Evolutionary conservation across 257 asterid species (phyloP), one percentile per base, ranked within the genome.

Genomic region (Eucommia ulmoides): DNA sequence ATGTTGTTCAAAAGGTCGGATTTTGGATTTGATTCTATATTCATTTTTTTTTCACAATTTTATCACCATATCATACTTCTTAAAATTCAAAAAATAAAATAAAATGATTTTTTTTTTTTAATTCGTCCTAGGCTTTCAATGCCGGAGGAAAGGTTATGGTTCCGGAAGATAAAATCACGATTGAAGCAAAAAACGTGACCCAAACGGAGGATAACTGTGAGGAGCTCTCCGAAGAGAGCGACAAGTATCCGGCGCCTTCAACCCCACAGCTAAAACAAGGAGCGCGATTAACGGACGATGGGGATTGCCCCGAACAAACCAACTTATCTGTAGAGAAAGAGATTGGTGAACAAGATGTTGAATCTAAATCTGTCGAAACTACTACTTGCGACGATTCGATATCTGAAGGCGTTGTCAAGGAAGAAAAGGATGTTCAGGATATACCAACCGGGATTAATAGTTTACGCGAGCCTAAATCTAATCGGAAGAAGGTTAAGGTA

Each of bases 51-150:
- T 49, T n/a, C n/a, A n/a, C n/a, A n/a, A n/a, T n/a, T n/a, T n/a
- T n/a, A n/a, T n/a, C n/a, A n/a, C n/a, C n/a, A n/a, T n/a, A n/a
- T n/a, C n/a, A n/a, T n/a, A n/a, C n/a, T n/a, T n/a, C n/a, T n/a
- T n/a, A n/a, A n/a, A n/a, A n/a, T n/a, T n/a, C n/a, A n/a, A n/a
- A n/a, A n/a, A n/a, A n/a, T n/a, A n/a, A n/a, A n/a, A n/a, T n/a
- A n/a, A n/a, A n/a, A n/a, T n/a, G n/a, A n/a, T n/a, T n/a, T n/a
- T n/a, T n/a, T n/a, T n/a, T n/a, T n/a, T n/a, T n/a, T n/a, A n/a
- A n/a, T n/a, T n/a, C n/a, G n/a, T n/a, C n/a, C n/a, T 72, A 74
- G 81, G 81, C 81, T 29, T 74, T 70, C 69, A 70, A 70, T 51
- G 61, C 69, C 41, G 66, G 67, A 44, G 74, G 64, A 51, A 60